Conservation (phyloP, 345 rosid species). For the Salix suchowensis region DNA sequence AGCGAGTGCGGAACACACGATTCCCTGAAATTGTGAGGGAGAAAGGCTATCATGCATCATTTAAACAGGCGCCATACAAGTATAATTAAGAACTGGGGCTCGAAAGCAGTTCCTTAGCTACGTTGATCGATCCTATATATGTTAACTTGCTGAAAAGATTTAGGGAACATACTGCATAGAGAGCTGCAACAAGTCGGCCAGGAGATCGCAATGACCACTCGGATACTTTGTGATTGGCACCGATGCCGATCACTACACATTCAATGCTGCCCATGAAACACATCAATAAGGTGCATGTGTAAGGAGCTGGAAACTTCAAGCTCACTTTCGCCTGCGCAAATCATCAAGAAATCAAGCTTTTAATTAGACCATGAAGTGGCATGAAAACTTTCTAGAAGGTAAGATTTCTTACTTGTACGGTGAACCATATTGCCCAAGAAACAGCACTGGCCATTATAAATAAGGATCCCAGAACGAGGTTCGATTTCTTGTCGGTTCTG, state of each 20-base stretch:
- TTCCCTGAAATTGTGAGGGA: constrained; percentile 41
- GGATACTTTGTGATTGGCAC: constrained; percentile 35
- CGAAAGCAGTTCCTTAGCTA: neutral
- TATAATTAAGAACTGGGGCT: neutral
- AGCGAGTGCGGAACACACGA: constrained; percentile 66
- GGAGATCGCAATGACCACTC: constrained; percentile 62
- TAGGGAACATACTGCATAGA: constrained; percentile 54
- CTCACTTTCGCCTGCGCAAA: constrained; percentile 53
- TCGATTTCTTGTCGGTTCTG: no score
- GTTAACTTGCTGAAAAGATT: no score
- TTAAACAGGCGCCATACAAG: neutral
- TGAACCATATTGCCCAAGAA: constrained; percentile 59
- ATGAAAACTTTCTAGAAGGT: neutral
- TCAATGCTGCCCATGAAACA: constrained; percentile 64
- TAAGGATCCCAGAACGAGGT: no score
- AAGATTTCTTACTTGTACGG: constrained; percentile 53
- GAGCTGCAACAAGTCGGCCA: constrained; percentile 50
- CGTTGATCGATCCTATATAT: no score
- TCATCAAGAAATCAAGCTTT: neutral
- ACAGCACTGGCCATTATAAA: no score
- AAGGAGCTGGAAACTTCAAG: constrained; percentile 68
- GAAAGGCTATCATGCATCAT: neutral
- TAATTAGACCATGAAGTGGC: neutral
- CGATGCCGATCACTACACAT: constrained; percentile 44
- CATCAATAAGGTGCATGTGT: constrained; percentile 70